Evolutionary conservation across 2,329 filamentous ascomycete species (phyloP).

Genomic region (Arthroderma sp.): DNA sequence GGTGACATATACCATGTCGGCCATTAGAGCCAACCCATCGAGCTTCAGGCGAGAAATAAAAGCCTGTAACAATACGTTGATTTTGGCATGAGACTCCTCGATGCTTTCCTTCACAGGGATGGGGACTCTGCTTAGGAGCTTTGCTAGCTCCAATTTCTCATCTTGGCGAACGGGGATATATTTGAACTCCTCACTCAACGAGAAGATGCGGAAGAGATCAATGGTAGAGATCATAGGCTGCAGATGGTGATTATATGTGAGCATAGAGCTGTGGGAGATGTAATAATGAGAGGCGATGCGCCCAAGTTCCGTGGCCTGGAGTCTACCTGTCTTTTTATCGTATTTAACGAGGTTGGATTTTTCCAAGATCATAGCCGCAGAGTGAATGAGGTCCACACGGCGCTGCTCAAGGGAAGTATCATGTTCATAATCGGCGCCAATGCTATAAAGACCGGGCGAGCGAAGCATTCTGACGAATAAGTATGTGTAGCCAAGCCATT

Average conservation of each 20-base stretch:
- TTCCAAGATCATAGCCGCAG: slow-evolving; percentile 74
- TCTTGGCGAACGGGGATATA: slow-evolving; percentile 97
- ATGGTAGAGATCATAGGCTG: slow-evolving; percentile 87
- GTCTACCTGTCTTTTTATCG: slow-evolving; percentile 77
- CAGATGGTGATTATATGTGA: slow-evolving; percentile 90
- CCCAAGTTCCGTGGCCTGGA: slow-evolving; percentile 87
- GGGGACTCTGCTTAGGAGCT: slow-evolving; percentile 76
- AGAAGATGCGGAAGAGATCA: slow-evolving; percentile 92
- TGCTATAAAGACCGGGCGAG: slow-evolving; percentile 87
- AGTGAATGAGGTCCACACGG: slow-evolving; percentile 92
- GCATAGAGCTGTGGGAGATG: slow-evolving; percentile 91
- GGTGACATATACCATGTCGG: slow-evolving; percentile 96
- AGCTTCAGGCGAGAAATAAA: slow-evolving; percentile 92
- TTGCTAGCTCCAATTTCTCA: slow-evolving; percentile 91
- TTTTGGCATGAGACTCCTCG: slow-evolving; percentile 93
- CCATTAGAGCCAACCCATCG: slow-evolving; percentile 90
- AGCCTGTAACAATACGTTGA: slow-evolving; percentile 92
- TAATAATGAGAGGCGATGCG: slow-evolving; percentile 97
- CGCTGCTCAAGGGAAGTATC: slow-evolving; percentile 89
- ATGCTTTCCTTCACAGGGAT: slow-evolving; percentile 97
- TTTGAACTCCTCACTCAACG: slow-evolving; percentile 95
- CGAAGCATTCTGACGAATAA: slow-evolving; percentile 95
- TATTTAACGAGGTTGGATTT: slow-evolving; percentile 87
- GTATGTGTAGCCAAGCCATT: slow-evolving; percentile 98
- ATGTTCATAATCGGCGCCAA: slow-evolving; percentile 88